Conservation (phyloP, 164 flowering plant species). For the Stephania yunnanensis region DNA sequence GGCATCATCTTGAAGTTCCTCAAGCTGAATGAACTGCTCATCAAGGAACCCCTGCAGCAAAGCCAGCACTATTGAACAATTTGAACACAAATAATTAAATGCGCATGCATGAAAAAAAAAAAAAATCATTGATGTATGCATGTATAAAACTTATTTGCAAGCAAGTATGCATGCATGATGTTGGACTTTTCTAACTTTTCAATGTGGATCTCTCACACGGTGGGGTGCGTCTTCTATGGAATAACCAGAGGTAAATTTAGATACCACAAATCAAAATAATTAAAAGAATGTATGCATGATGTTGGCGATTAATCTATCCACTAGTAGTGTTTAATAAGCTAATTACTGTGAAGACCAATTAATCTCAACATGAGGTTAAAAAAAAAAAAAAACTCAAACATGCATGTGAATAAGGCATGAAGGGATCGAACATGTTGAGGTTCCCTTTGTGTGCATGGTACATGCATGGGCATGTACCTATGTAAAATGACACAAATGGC, state of each 20-base stretch:
- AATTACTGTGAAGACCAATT: background rate
- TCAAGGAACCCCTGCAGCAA: slow-evolving; percentile 55
- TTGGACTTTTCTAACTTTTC: too few species aligned
- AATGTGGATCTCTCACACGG: too few species aligned
- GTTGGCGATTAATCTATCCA: background rate
- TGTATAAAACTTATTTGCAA: background rate
- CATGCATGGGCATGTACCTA: background rate
- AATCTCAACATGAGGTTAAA: too few species aligned
- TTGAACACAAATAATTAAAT: background rate
- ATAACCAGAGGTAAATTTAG: too few species aligned
- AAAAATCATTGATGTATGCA: background rate
- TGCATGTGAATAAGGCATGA: background rate
- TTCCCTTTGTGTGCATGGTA: background rate
- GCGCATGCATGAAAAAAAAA: background rate
- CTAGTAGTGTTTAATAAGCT: too few species aligned
- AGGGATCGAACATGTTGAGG: background rate
- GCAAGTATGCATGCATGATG: background rate
- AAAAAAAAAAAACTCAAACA: background rate
- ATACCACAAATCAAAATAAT: background rate
- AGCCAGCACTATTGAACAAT: background rate
- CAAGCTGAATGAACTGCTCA: slow-evolving; percentile 61
- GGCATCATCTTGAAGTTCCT: slow-evolving; percentile 60
- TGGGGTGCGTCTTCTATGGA: too few species aligned
- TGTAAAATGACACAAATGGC: background rate
- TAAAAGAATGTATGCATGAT: background rate